These are phyloP conservation scores for Curvularia spicifera DNA, from an alignment of 2,329 filamentous ascomycete genomes.

Conservation along the genomic window DNA sequence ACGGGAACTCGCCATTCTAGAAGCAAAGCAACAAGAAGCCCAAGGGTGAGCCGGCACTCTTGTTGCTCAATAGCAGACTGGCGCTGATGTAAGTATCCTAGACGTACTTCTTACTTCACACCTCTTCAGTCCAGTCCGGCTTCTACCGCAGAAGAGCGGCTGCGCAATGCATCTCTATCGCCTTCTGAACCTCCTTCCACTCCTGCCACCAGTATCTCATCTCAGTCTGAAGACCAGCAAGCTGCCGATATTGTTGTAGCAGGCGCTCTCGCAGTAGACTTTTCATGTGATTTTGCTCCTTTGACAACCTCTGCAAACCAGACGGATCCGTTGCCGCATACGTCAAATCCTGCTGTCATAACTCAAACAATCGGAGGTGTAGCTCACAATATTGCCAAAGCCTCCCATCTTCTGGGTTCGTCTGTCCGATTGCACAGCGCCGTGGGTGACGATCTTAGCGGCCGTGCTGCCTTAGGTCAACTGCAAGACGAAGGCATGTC, in stretches of 20 bases:
- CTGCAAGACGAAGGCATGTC: conserved; percentile 70
- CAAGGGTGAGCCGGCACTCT: conserved; percentile 48
- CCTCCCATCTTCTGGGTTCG: conserved; percentile 73
- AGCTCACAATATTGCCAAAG: conserved; percentile 87
- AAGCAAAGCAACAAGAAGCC: conserved; percentile 48
- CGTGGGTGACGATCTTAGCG: conserved; percentile 79
- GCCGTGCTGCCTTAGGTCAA: conserved; percentile 72
- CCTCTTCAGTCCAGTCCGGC: conserved; percentile 27
- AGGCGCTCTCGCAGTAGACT: conserved; percentile 87
- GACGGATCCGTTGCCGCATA: conserved; percentile 65
- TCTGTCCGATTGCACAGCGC: conserved; percentile 78
- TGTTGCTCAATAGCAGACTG: conserved; percentile 37
- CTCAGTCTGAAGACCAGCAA: conserved; percentile 8
- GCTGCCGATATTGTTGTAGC: conserved; percentile 76
- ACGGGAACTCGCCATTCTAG: conserved; percentile 64
- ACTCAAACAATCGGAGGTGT: conserved; percentile 87
- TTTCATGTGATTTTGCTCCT: conserved; percentile 78
- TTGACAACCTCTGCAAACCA: conserved; percentile 49
- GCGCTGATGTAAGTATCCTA: conserved; percentile 51
- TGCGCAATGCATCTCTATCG: conserved; percentile 25
- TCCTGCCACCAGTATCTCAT: conserved; percentile 11
- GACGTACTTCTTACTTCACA: conserved; percentile 32
- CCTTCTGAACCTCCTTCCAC: conserved; percentile 19
- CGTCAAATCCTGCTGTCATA: conserved; percentile 85
- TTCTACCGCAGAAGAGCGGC: conserved; percentile 19